Evolutionary conservation across 2,329 filamentous ascomycete genomes (phyloP), one percentile per base, ranked within the genome.

Genomic region (Bipolaris oryzae): DNA sequence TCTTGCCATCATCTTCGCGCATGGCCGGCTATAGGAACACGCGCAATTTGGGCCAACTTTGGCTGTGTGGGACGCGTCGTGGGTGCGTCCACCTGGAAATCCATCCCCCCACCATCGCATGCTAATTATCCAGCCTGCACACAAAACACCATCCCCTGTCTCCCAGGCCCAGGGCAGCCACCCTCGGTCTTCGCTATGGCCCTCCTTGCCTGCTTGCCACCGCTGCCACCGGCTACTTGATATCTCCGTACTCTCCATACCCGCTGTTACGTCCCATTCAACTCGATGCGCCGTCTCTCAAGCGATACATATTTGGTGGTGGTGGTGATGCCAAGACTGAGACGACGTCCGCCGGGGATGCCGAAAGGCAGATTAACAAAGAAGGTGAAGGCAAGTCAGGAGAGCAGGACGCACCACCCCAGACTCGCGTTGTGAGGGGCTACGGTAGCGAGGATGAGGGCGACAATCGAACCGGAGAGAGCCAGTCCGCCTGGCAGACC

Each of bases 371-470:
- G 41, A 55, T 62, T 35, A 54, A 60, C 25, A 56, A 62, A 25
- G 52, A 66, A 7, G 54, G 50, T 21, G 5, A 47, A 6, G 35
- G 47, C n/a, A 66, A 57, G 21, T 60, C 71, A 16, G 70, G 70
- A 13, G 53, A 73, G 23, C 73, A 76, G 53, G 58, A 67, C 3
- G 73, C 73, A 5, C 74, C 74, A 4, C 69, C 73, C 6, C 74
- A 76, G 50, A 68, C 69, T n/a, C 69, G 69, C 38, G 60, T 74
- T 11, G 69, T 65, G 3, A 66, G 66, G 15, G 63, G 57, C 5
- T 63, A 73, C 47, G 64, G 55, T 16, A 68, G 59, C 9, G 58
- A 72, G 43, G 57, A 31, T 13, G 28, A 31, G 10, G 28, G 28
- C 10, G 10, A 66, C 7, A 57, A 63, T 3, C 55, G 62, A n/a